Evolutionary conservation across 192 early-diverging fungal genomes (phyloP), one percentile per base, ranked within the genome.

Genomic region (Coemansia sp.): DNA sequence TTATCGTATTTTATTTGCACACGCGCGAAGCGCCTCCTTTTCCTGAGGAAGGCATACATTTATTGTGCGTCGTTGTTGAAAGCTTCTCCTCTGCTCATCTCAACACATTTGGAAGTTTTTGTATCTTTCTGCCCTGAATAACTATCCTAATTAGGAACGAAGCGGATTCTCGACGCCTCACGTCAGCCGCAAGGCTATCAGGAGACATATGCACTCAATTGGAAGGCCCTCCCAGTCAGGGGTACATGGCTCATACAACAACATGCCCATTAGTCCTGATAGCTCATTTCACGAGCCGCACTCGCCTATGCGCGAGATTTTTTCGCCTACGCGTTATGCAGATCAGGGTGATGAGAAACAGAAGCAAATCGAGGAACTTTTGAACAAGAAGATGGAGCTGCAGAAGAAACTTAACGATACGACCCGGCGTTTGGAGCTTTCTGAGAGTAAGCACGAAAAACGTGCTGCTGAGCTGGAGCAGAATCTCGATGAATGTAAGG

Each of bases 81-180:
- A 17, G 39, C 39, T 17, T 14, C 9, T 46, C 39, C 11, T 46
- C 14, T 46, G 39, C 39, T 46, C 39, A 46, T 46, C 11, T 17
- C 9, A 14, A 17, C 39, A 46, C 14, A 46, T 46, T 46, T 46
- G 39, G 39, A 46, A 17, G 14, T 46, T 9, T 46, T 46, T 46
- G 39, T 46, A 14, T 46, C 5, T 14, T 46, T 46, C 9, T 17
- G n/a, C n/a, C 11, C 39, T 46, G 39, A 23, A 46, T 42, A 31
- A 52, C 9, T 66, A 23, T 9, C 31, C 30, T 59, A 27, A 30
- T 50, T 82, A 76, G 79, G 74, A 82, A 32, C 54, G 25, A 11
- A 63, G 67, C 39, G 80, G 67, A 21, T 54, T 76, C 51, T 67
- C 75, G 39, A 82, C 80, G 21, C 80, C 80, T 0, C 63, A 64